Evolutionary conservation across 768 basidiomycete genomes (phyloP).

Genomic region (Tulasnella sp.): DNA sequence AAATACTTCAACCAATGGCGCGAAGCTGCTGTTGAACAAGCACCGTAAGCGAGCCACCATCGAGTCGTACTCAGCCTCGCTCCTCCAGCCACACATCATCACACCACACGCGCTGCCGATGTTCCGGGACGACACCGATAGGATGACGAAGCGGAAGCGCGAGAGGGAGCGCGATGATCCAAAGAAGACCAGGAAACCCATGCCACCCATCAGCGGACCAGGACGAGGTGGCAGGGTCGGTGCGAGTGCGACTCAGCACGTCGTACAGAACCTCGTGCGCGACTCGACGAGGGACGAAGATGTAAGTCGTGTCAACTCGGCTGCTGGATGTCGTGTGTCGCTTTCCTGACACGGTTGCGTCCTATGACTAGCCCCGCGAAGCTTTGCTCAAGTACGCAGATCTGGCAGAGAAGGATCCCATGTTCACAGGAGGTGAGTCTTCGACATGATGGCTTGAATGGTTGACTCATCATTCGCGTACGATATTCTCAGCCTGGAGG

Average conservation of each 20-base stretch:
- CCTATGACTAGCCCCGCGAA: conserved; percentile 68
- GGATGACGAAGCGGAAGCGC: conserved; percentile 64
- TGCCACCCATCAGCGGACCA: conserved; percentile 85
- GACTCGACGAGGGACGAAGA: conserved; percentile 89
- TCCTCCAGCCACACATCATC: conserved; percentile 77
- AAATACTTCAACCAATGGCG: conserved; percentile 78
- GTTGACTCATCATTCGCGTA: not conserved
- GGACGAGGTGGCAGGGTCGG: conserved; percentile 92
- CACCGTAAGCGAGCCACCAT: conserved; percentile 69
- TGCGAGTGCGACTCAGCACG: conserved; percentile 92
- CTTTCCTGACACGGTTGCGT: not conserved
- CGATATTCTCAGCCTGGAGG: conserved; percentile 54
- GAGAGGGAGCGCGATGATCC: conserved; percentile 85
- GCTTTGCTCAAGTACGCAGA: conserved; percentile 90
- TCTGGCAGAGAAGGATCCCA: conserved; percentile 61
- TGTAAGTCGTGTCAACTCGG: conserved; percentile 50
- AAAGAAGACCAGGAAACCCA: conserved; percentile 84
- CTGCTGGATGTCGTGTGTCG: not conserved
- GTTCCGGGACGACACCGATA: conserved; percentile 64
- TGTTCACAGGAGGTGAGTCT: conserved; percentile 73
- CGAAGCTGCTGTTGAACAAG: conserved; percentile 78
- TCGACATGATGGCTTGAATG: conserved; percentile 25
- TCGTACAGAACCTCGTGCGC: conserved; percentile 88
- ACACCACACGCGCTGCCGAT: conserved; percentile 88
- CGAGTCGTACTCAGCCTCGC: conserved; percentile 81